Percentiles rank a stretch among this genome's conserved stretches.
phyloP scores from a whole-genome alignment of 768 basidiomycete species.

The Serpula lacrymans region DNA sequence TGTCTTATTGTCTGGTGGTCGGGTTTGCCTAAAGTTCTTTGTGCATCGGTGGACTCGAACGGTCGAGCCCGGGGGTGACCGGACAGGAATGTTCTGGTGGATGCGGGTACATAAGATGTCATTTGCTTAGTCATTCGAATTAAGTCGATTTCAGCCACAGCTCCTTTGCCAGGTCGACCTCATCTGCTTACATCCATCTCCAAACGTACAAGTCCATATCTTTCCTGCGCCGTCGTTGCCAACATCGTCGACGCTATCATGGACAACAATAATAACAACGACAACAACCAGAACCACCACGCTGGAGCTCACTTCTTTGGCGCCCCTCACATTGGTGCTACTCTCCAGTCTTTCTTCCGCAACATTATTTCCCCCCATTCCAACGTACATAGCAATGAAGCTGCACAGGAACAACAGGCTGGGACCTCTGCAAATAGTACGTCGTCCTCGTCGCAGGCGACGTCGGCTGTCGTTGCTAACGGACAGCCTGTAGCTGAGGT shows the following conservation, averaged over 20 bases:
- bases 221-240: conserved; percentile 11
- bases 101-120: conserved; percentile 19
- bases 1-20: too few relatives aligned
- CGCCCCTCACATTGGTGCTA: conserved; percentile 20
- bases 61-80: background rate
- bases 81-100: conserved; percentile 30
- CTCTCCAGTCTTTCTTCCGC: conserved; percentile 26
- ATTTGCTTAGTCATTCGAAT: conserved; percentile 11
- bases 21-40: too few relatives aligned
- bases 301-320: conserved; percentile 10
- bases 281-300: conserved; percentile 9
- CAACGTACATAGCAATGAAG: too few relatives aligned
- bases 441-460: too few relatives aligned
- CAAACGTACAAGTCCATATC: conserved; percentile 11
- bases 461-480: too few relatives aligned
- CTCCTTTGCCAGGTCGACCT: background rate
- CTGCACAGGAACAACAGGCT: conserved; percentile 4
- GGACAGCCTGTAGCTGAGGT: too few relatives aligned
- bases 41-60: too few relatives aligned
- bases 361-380: conserved; percentile 19
- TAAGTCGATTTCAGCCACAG: background rate
- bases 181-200: conserved; percentile 7
- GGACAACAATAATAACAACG: conserved; percentile 13
- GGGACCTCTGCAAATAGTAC: too few relatives aligned
- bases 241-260: conserved; percentile 6